A percentile compares a stretch with the other conserved stretches of the same genome.
Conservation (phyloP, 208 protist species). For the Tritrichomonas foetus region DNA sequence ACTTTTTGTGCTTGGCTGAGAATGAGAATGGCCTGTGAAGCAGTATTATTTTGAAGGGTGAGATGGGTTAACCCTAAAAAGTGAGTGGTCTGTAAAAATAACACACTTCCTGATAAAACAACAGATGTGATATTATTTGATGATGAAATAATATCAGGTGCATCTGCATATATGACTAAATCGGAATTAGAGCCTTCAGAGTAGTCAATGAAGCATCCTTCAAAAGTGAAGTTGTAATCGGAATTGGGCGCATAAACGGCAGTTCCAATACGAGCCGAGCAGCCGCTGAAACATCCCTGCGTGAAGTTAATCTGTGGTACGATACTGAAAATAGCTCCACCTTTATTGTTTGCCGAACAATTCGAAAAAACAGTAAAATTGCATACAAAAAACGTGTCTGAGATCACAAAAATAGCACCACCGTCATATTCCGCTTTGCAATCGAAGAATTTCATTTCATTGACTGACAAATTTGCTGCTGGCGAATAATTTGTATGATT, state of each 20-base stretch:
- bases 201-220: neutral
- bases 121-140: neutral
- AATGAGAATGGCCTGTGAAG: too few relatives aligned
- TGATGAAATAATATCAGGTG: neutral
- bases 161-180: neutral
- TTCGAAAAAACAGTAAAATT: neutral
- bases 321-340: neutral
- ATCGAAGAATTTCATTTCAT: neutral
- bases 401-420: neutral
- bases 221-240: neutral
- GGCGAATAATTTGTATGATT: neutral
- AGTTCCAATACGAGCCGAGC: neutral
- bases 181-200: neutral
- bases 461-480: neutral
- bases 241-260: neutral
- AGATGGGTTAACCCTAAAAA: neutral
- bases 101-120: neutral
- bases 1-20: too few relatives aligned
- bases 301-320: neutral
- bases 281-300: neutral
- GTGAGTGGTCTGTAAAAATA: neutral
- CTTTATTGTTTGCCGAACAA: neutral
- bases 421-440: neutral
- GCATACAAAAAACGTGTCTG: neutral
- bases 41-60: too few relatives aligned